Base-by-base conservation (phyloP, 805 yeast genomes). In the Jamesozyma gamospora region DNA sequence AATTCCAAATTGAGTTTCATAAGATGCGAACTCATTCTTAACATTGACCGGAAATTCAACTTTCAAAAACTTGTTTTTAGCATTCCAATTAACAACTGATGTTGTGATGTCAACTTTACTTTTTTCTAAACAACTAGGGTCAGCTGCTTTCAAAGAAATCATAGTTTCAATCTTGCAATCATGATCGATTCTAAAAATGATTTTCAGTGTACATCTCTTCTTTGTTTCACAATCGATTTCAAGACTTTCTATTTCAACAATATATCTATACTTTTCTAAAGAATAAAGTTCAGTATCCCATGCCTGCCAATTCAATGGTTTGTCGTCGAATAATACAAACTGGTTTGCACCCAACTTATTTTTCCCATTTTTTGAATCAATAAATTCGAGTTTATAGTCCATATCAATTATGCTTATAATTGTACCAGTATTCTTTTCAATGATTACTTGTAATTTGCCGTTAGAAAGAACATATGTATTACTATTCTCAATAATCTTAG, bases 271-370 rank as follows among this genome's bases (percentile, higher is more conserved):
- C 53, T 81, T 86, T 51, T 81, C 85, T 41, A 85, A 71, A 0
- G 95, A 83, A 56, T 75, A 92, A 42, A 87, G 70, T 57, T 90
- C 98, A 0, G 97, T 90, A 58, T 90, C 98, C 98, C 98, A 90
- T 1, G 97, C 97, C 34, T 86, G 95, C 78, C 79, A 90, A 41
- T 72, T 79, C 53, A 85, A 67, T 9, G 98, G 98, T 46, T 85
- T 82, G 58, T 92, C 98, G 48, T 88, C 88, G 52, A 82, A 82
- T 41, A 92, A 55, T 1, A 86, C 77, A 47, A 77, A 77, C 58
- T 83, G 94, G 52, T 87, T 86, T 14, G 88, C 96, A 30, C 85
- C 86, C 14, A 63, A 50, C 10, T 71, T 64, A 48, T 77, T 77
- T 39, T 63, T 66, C 4, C 80, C 77, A 18, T 69, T 65, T 1